Conservation (phyloP, 1,284 basidiomycete species). For the Ganoderma boninense region DNA sequence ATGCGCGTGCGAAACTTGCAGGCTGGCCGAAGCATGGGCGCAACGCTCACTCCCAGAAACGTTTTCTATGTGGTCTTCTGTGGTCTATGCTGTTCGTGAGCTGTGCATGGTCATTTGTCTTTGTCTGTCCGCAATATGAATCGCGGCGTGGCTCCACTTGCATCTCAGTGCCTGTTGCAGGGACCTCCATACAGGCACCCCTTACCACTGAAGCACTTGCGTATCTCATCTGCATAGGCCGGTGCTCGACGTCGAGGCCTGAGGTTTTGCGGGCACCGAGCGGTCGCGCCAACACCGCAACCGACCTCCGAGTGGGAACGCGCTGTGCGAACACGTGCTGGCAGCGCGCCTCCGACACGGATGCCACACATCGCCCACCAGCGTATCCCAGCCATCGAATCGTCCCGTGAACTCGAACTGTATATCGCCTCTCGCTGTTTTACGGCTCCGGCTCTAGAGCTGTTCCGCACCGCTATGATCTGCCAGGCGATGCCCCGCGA, state of each 20-base stretch:
- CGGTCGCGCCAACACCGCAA: background rate
- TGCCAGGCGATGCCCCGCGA: background rate
- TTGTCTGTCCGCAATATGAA: too few species aligned
- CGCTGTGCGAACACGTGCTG: background rate
- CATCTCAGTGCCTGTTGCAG: too few species aligned
- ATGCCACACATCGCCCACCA: background rate
- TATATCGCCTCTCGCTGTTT: background rate
- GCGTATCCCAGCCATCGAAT: background rate
- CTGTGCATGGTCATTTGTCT: background rate
- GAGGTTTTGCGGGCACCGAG: background rate
- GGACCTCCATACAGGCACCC: background rate
- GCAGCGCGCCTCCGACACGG: background rate
- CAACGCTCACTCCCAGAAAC: background rate
- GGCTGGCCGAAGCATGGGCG: background rate
- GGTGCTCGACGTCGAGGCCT: background rate
- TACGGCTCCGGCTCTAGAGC: background rate
- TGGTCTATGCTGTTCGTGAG: background rate
- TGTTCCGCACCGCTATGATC: background rate
- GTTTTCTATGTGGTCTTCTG: background rate
- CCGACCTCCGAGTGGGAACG: background rate
- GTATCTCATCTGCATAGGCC: background rate
- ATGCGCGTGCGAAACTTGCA: background rate
- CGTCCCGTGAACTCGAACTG: background rate
- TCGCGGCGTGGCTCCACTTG: background rate
- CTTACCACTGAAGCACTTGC: background rate